Base-by-base conservation (phyloP, 306 rosid species). In the Dryas drummondii region DNA sequence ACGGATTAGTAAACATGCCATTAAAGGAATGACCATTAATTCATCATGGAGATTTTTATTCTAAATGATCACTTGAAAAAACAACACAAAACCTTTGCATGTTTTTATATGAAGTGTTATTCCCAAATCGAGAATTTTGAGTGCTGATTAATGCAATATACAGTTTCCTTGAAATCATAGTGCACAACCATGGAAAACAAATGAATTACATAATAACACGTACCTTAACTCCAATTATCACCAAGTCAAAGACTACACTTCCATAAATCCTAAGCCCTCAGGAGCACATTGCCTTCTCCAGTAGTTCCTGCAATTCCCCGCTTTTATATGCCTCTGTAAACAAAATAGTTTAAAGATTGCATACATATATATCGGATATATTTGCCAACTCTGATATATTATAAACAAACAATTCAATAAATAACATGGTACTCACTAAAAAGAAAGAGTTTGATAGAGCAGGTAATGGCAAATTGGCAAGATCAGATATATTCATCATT, bases 221-320 rank as follows among this genome's bases (percentile, higher is more conserved):
- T 57, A n/a, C 22, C 22, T 22, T 22, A 22, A 22, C 22, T 58
- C 19, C 44, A 53, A 46, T 13, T 9, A 62, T 42, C 54, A 58
- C 16, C 26, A 74, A 77, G 12, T 22, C 14, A 1, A 45, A 22
- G 50, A 19, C 48, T 54, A 32, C 47, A 9, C 22, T 11, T 26
- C 15, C 41, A 7, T 17, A 3, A 17, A 40, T 49, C 27, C 58
- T 66, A 10, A 66, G 47, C 52, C 4, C 73, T 91, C 88, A 94
- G 2, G 97, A 86, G 78, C 92, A 90, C 89, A 90, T 83, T 27
- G 91, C 89, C 92, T 86, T 94, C 88, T 91, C 97, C 88, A 94
- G 70, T 78, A 66, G 49, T 83, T 94, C 97, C 81, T 90, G 97
- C 85, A 94, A 79, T 79, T 91, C 82, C 16, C 98, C 97, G 0